phyloP scores from a whole-genome alignment of 2,329 filamentous ascomycete genomes.

The Lachnellula hyalina region DNA sequence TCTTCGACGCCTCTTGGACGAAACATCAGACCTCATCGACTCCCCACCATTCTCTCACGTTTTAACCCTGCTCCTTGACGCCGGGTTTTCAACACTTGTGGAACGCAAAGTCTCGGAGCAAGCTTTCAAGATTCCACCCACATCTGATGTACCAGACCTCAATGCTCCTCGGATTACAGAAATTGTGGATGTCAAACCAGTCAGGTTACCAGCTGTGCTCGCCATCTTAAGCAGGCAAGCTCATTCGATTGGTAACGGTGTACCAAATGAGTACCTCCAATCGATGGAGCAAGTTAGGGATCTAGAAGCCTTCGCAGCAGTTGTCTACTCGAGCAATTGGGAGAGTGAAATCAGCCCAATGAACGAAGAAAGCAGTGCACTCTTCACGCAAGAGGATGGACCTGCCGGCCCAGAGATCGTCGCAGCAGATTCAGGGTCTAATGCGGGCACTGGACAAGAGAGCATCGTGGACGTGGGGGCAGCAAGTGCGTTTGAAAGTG shows the following conservation, averaged over 20 bases:
- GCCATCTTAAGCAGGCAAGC: slow-evolving; percentile 89
- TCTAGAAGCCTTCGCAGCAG: slow-evolving; percentile 77
- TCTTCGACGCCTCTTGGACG: slow-evolving; percentile 84
- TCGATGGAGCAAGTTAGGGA: slow-evolving; percentile 73
- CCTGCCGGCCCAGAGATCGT: slow-evolving; percentile 15
- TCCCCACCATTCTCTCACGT: slow-evolving; percentile 88
- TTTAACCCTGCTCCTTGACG: slow-evolving; percentile 77
- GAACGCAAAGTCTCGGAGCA: slow-evolving; percentile 75
- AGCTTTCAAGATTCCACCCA: slow-evolving; percentile 61
- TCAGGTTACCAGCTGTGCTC: slow-evolving; percentile 82
- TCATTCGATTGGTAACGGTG: slow-evolving; percentile 77
- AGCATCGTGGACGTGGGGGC: slow-evolving; percentile 50
- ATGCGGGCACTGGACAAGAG: slow-evolving; percentile 34
- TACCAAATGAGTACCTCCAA: slow-evolving; percentile 64
- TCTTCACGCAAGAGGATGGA: slow-evolving; percentile 15
- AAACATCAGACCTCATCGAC: slow-evolving; percentile 92
- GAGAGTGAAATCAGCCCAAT: slow-evolving; percentile 52
- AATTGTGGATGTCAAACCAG: slow-evolving; percentile 44
- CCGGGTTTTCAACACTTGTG: slow-evolving; percentile 77
- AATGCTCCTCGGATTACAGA: slow-evolving; percentile 40
- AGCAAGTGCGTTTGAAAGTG: slow-evolving; percentile 55
- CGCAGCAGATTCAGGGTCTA: slow-evolving; percentile 13
- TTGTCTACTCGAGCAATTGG: slow-evolving; percentile 85
- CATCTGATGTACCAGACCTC: slow-evolving; percentile 25
- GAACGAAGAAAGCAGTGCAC: slow-evolving; percentile 15